Base-by-base conservation (phyloP, 2,329 filamentous ascomycete species). In the Alternaria viburni region DNA sequence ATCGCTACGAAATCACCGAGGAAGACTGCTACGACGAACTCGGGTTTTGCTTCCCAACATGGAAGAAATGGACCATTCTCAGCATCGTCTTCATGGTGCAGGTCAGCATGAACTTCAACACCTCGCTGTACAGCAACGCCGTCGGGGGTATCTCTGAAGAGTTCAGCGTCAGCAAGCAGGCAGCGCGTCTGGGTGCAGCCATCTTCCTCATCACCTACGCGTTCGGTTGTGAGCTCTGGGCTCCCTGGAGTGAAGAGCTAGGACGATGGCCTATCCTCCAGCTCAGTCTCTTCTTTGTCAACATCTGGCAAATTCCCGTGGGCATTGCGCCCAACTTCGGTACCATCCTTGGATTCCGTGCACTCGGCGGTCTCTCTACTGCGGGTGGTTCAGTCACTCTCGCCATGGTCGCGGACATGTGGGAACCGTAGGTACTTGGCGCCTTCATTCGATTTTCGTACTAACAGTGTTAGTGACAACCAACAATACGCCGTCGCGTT, bases 151-250 rank as follows among this genome's bases (percentile, higher is more conserved):
- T 88, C 15, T 81, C 86, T 0, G 82, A 89, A 19, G 86, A 93
- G 64, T 96, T 92, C 68, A 69, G 81, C 50, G 89, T 95, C 65
- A 90, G 88, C 65, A 82, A 82, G 26, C 90, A 93, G 77, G 88
- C 86, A 5, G 91, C 90, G 5, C 87, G 91, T 58, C 86, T 88
- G 60, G 92, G 92, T 75, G 91, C 91, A 62, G 90, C 91, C 81
- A 87, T 93, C 66, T 96, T 95, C 81, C 81, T 96, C 43, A 86
- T 96, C 54, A 79, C 89, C 3, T 96, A 96, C 77, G 92, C 92
- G 41, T 94, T 96, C 76, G 93, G 93, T 36, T 96, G 93, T 77
- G 93, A 96, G 79, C 85, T 95, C 0, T 96, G 93, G 93, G 93
- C 93, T 0, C 93, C 93, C 0, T 96, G 92, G 91, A 91, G 88